Evolutionary conservation across 164 flowering plant species (phyloP), one percentile per base, ranked within the genome.

Genomic region (Warburgia ugandensis): DNA sequence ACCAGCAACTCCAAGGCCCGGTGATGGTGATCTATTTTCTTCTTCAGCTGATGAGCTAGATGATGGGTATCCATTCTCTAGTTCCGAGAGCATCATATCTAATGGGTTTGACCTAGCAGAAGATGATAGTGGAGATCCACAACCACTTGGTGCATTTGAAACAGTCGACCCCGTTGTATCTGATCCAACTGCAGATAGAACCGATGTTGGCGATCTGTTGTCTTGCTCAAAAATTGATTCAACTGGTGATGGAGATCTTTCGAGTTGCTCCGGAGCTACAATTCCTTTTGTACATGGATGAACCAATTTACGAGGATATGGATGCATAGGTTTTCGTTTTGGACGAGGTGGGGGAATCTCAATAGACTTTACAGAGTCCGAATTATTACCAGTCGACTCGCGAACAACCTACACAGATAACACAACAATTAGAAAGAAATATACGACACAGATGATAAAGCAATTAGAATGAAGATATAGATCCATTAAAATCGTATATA

Each of bases 261-360:
- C 62, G 13, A 45, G 54, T 44, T 54, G 58, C 29, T 66, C 65
- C 3, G 54, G 20, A 38, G 32, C 55, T 0, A 51, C 29, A 7
- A 45, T 35, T 42, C 60, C 75, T 26, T 69, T 65, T 20, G 51
- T 61, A 36, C 40, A 22, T 0, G 65, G 45, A 45, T 63, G 45
- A 20, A 59, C 71, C 16, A 63, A 48, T 68, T 87, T 87, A 4
- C 96, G 84, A 8, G 96, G 96, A 59, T 87, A 87, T 41, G 96
- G 94, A 60, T 84, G 96, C 60, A 67, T 43, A 3, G 94, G 94
- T 48, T 84, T 87, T 56, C 85, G 75, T 53, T 87, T 87, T 1
- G 96, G 96, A 13, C 96, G 70, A 48, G 96, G 96, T 40, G 96
- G 96, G 27, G 96, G 96, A 49, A 87, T 84, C 56, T 82, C 94